Evolutionary conservation across 2,329 filamentous ascomycete species (phyloP), one percentile per base, ranked within the genome.

Genomic region (Exophiala sideris): DNA sequence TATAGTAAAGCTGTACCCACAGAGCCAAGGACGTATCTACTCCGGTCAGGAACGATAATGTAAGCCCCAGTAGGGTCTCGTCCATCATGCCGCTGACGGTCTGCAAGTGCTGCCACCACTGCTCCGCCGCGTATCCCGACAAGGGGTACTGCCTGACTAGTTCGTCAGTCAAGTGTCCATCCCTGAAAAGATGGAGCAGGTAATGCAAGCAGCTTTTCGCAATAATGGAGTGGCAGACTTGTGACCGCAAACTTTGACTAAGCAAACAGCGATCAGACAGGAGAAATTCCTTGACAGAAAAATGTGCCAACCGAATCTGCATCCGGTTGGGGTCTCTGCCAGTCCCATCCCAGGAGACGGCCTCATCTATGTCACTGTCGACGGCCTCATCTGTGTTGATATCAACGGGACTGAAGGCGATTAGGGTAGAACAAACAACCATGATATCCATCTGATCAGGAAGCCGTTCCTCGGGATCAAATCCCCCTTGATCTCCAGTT

Each of bases 211-310:
- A 56, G n/a, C 18, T 18, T 39, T 58, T 35, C 32, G 55, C 50
- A 41, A 58, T 51, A 6, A 47, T 12, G 10, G 14, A 7, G 36
- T 58, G 51, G 41, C 47, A 58, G 29, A 40, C 14, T 10, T 46
- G n/a, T 21, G 45, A 20, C 18, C 18, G 21, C 33, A 54, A 54
- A 9, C 33, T 32, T 9, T 7, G 4, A n/a, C 18, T 24, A 21
- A 39, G 39, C 6, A 3, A 12, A 44, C 48, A 48, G 9, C 47
- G 38, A 9, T 57, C 35, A 6, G 56, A 56, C 18, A 41, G 44
- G 24, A 66, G 54, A 53, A 65, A 65, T 52, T 66, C 54, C 35
- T 64, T 56, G 18, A 65, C 64, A 29, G 64, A 66, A 47, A 57
- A 61, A 48, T 65, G 64, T 10, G 64, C 58, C 12, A 66, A 38